Base-by-base conservation (phyloP, 1,139 yeast species). In the Cylindricascospora bacillispora region DNA sequence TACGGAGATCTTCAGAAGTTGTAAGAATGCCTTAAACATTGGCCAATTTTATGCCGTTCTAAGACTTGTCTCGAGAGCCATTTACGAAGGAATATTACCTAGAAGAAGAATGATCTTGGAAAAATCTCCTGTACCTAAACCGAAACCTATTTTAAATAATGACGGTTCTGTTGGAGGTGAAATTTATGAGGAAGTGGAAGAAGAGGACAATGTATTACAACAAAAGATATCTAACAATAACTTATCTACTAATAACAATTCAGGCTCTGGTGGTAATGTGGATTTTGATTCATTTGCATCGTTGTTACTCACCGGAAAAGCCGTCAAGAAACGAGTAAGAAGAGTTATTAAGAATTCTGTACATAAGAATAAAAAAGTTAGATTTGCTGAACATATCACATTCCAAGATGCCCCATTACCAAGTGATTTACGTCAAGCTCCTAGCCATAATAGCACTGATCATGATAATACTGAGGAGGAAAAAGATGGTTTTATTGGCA, bases 241-340 rank as follows among this genome's bases (percentile, higher is more conserved):
- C n/a, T n/a, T n/a, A n/a, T 34, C 29, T 2, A 30, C 31, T 7
- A 37, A 24, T 5, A 20, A 6, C 15, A 5, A 13, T 4, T 5
- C 13, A 9, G 33, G 30, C n/a, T 28, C 35, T 6, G 38, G 35
- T 12, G 33, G 42, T 9, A 59, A 58, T 31, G 62, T 76, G 12
- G 89, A 79, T 49, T 57, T 79, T 35, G 89, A 79, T 44, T 69
- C 80, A 22, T 79, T 79, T 47, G 76, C 89, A 2, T 77, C 76
- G 39, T 72, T 79, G 46, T 60, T 79, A 48, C 57, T 79, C 34
- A 79, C 92, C 0, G 92, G 92, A 2, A 71, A 75, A 43, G 58
- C 61, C 45, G 27, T 53, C 45, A 39, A 56, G 46, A 45, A 49
- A 49, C 43, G 58, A 49, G 41, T 50, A 23, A 44, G 57, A 40